Conservation (phyloP, 2,329 filamentous ascomycete species). For the Sordariomycetes sp. region DNA sequence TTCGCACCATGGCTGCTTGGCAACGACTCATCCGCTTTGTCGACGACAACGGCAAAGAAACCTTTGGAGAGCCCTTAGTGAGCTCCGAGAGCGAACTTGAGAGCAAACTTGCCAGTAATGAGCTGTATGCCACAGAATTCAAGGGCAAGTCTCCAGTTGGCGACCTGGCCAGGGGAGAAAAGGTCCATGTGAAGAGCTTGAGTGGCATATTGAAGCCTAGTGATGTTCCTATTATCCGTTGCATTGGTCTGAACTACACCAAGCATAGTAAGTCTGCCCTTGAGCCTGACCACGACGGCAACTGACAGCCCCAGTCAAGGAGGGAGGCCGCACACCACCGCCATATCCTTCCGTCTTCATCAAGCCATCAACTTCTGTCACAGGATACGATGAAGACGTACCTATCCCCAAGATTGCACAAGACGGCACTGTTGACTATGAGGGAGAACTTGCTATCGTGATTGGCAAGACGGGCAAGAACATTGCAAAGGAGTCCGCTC, state of each 20-base stretch:
- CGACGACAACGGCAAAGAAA: conserved; percentile 20
- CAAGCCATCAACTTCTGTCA: conserved; percentile 33
- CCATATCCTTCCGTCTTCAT: conserved; percentile 41
- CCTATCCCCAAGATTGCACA: conserved; percentile 39
- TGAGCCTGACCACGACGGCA: neutral
- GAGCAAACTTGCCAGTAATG: neutral
- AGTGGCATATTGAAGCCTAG: neutral
- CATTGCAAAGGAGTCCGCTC: conserved; percentile 44
- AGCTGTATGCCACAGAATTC: neutral
- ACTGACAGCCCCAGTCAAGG: conserved; percentile 29
- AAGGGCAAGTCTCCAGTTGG: neutral
- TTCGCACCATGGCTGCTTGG: conserved; percentile 1
- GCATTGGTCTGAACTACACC: conserved; percentile 35
- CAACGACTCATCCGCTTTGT: conserved; percentile 21
- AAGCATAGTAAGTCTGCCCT: neutral
- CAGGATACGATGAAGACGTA: conserved; percentile 24
- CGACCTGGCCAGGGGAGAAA: neutral
- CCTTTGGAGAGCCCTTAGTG: neutral
- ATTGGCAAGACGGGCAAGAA: conserved; percentile 42
- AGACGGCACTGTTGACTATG: conserved; percentile 48
- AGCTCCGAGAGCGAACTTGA: neutral
- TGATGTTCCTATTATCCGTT: conserved; percentile 30
- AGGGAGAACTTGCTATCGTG: conserved; percentile 49
- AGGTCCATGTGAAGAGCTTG: conserved; percentile 1
- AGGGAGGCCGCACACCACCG: conserved; percentile 40